Evolutionary conservation across 306 rosid species (phyloP).

Genomic region (Medicago lupulina): DNA sequence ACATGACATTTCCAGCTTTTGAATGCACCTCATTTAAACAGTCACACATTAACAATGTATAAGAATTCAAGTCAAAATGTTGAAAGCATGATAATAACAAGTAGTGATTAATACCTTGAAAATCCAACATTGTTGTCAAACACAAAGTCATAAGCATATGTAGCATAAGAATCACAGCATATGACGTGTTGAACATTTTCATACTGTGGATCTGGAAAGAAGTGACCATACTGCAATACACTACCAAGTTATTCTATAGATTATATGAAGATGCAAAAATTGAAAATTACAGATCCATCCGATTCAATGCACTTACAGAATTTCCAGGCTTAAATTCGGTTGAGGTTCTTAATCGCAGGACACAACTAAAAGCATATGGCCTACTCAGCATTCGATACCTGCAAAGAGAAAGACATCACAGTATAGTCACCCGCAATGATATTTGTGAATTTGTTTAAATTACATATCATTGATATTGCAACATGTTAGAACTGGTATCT

Average conservation of each 20-base stretch:
- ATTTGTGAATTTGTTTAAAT: background rate
- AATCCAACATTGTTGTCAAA: slow-evolving; percentile 85
- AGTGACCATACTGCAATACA: slow-evolving; percentile 95
- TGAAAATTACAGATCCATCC: slow-evolving; percentile 34
- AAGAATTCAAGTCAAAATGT: slow-evolving; percentile 31
- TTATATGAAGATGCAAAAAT: slow-evolving; percentile 34
- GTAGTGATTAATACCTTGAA: slow-evolving; percentile 65
- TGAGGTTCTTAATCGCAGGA: slow-evolving; percentile 85
- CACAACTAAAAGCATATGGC: slow-evolving; percentile 95
- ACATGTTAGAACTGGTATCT: background rate
- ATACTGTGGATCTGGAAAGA: slow-evolving; percentile 98
- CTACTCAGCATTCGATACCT: slow-evolving; percentile 97
- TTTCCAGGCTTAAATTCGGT: slow-evolving; percentile 85
- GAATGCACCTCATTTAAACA: slow-evolving; percentile 29
- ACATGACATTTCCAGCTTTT: slow-evolving; percentile 29
- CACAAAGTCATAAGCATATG: slow-evolving; percentile 95
- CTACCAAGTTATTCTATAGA: slow-evolving; percentile 31
- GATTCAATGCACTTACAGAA: slow-evolving; percentile 70
- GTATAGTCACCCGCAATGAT: slow-evolving; percentile 25
- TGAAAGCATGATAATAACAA: slow-evolving; percentile 22
- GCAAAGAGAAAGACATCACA: slow-evolving; percentile 46
- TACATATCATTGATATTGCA: background rate
- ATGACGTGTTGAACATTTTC: slow-evolving; percentile 96
- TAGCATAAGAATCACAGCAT: slow-evolving; percentile 96
- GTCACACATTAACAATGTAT: slow-evolving; percentile 6